Conservation (phyloP, 2,329 filamentous ascomycete species). For the Coleophoma eucalyptorum region DNA sequence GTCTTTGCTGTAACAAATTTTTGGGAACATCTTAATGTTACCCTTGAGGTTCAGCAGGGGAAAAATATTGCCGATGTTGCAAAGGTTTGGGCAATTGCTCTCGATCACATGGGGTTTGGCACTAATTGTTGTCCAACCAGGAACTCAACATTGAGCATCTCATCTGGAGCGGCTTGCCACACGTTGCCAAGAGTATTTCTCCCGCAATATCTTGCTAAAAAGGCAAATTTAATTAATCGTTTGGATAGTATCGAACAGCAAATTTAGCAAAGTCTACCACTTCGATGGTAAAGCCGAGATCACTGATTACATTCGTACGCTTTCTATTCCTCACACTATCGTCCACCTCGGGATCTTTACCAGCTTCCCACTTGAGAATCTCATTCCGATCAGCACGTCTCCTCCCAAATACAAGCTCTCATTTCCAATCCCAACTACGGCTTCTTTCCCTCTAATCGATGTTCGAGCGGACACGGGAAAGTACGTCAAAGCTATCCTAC, state of each 20-base stretch:
- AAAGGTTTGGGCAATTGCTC: constrained; percentile 26
- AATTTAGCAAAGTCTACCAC: constrained; percentile 30
- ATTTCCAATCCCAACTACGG: constrained; percentile 3
- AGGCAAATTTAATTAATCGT: constrained; percentile 28
- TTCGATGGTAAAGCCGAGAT: constrained; percentile 29
- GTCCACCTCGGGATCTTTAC: constrained; percentile 43
- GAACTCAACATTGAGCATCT: constrained; percentile 35
- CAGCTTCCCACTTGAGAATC: constrained; percentile 8
- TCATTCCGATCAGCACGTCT: constrained; percentile 11
- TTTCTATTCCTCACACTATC: constrained; percentile 39
- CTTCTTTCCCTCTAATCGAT: constrained; percentile 23
- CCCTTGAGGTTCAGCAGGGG: constrained; percentile 24
- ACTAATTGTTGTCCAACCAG: constrained; percentile 13
- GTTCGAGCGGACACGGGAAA: constrained; percentile 22
- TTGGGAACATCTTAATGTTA: constrained; percentile 24
- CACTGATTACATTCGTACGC: constrained; percentile 25
- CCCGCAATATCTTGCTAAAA: constrained; percentile 25
- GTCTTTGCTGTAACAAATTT: constrained; percentile 18
- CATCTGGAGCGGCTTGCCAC: constrained; percentile 37
- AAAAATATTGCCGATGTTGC: constrained; percentile 31
- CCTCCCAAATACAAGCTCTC: constrained; percentile 11
- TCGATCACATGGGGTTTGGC: background rate
- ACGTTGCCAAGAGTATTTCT: constrained; percentile 32
- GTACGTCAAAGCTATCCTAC: constrained; percentile 14
- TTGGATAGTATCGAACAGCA: constrained; percentile 28